These are phyloP conservation scores for Fusarium tanahbumbuense DNA, from an alignment of 2,329 filamentous ascomycete genomes.

Conservation along the genomic window DNA sequence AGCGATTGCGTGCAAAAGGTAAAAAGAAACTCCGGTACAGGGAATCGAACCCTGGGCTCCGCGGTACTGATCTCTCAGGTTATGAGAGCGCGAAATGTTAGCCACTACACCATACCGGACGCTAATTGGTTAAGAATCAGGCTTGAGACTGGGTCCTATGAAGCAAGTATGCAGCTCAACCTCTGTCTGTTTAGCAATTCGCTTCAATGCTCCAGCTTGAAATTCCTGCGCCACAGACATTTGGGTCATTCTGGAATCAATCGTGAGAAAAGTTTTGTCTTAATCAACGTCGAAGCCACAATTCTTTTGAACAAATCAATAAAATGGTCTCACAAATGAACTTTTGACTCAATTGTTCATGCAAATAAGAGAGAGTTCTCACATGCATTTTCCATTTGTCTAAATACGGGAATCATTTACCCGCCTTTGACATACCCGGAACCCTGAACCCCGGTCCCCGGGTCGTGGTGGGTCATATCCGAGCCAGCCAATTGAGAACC, in stretches of 20 bases:
- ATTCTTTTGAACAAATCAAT: rapidly evolving
- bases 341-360: rapidly evolving
- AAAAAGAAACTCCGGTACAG: constrained; percentile 1
- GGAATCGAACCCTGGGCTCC: constrained; percentile 11
- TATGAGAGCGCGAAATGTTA: constrained; percentile 51
- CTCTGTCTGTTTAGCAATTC: no score
- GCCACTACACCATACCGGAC: constrained; percentile 52
- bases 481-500: neutral
- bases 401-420: rapidly evolving
- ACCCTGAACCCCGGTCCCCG: neutral
- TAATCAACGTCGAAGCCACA: neutral
- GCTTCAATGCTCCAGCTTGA: no score
- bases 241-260: no score
- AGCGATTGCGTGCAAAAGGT: no score
- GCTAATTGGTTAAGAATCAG: neutral
- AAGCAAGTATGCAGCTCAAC: no score
- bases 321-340: rapidly evolving
- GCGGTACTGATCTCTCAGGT: constrained; percentile 37
- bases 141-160: rapidly evolving
- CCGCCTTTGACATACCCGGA: neutral
- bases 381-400: neutral
- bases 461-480: neutral
- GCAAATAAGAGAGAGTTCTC: rapidly evolving
- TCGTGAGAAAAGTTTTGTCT: neutral
- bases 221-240: no score